Conservation (phyloP, 2,329 filamentous ascomycete genomes). For the Cadophora sp. region DNA sequence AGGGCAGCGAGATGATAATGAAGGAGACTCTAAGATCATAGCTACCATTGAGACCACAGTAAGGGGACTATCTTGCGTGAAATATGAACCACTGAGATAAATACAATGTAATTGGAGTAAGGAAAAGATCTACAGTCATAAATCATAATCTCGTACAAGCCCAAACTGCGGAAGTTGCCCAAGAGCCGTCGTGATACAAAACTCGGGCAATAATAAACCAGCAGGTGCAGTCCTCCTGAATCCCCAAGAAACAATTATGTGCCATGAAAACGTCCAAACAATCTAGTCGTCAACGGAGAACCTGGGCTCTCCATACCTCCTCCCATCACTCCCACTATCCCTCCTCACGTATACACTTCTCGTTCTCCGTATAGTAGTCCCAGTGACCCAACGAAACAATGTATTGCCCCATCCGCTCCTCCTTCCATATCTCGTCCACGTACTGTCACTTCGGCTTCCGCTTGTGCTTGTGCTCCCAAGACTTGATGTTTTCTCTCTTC, state of each 20-base stretch:
- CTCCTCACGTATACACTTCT: slow-evolving; percentile 13
- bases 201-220: no score
- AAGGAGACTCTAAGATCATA: no score
- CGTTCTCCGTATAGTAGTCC: neutral
- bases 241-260: no score
- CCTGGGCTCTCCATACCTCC: slow-evolving; percentile 12
- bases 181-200: no score
- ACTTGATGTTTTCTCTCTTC: slow-evolving; percentile 6
- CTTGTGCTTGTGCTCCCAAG: slow-evolving; percentile 15
- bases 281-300: slow-evolving; percentile 47
- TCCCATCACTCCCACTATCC: slow-evolving; percentile 9
- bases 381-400: slow-evolving; percentile 9
- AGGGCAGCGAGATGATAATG: no score
- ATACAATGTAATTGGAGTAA: no score
- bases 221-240: no score
- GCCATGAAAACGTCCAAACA: neutral
- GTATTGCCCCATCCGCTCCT: slow-evolving; percentile 5
- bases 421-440: slow-evolving; percentile 14
- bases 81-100: no score
- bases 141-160: slow-evolving; percentile 1
- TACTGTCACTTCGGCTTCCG: slow-evolving; percentile 15
- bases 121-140: neutral
- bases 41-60: no score
- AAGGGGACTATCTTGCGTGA: no score
- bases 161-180: no score